Evolutionary conservation across 257 asterid species (phyloP).

Genomic region (Euphrasia confusa): DNA sequence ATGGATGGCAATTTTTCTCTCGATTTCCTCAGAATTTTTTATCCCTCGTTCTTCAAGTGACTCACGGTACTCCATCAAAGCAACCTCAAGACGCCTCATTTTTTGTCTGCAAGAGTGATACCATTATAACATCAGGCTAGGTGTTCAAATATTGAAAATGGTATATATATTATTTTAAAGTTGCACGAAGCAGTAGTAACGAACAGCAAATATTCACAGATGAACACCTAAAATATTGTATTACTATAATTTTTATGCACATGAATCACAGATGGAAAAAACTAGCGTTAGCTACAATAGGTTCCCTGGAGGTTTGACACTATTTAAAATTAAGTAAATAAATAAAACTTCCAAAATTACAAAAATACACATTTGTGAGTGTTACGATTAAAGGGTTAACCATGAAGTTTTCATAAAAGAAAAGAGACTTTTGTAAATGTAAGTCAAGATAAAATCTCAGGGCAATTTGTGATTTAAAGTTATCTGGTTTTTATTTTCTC

Average conservation of each 20-base stretch:
- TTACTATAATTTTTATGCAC: background rate
- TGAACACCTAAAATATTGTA: background rate
- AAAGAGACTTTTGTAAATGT: too few relatives aligned
- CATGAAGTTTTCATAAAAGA: too few relatives aligned
- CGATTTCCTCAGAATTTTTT: constrained; percentile 50
- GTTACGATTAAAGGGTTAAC: too few relatives aligned
- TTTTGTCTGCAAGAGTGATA: constrained; percentile 45
- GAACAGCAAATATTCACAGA: background rate
- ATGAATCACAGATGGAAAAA: too few relatives aligned
- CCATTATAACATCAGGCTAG: constrained; percentile 5
- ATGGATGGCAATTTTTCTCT: constrained; percentile 57
- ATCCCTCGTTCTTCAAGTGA: constrained; percentile 69
- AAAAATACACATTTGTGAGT: too few relatives aligned
- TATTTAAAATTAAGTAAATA: too few relatives aligned
- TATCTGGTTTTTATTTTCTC: too few relatives aligned
- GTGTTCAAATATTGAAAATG: background rate
- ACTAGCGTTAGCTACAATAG: background rate
- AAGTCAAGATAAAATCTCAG: too few relatives aligned
- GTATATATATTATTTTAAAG: background rate
- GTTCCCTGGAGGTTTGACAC: background rate
- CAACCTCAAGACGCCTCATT: constrained; percentile 69
- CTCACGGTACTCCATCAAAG: constrained; percentile 69
- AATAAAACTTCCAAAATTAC: too few relatives aligned
- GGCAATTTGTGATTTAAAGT: too few relatives aligned
- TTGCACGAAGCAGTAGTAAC: background rate